A percentile compares a stretch with the other conserved stretches of the same genome.
phyloP scores from a whole-genome alignment of 352 stramenopile genomes.

The Aphanomyces astaci region DNA sequence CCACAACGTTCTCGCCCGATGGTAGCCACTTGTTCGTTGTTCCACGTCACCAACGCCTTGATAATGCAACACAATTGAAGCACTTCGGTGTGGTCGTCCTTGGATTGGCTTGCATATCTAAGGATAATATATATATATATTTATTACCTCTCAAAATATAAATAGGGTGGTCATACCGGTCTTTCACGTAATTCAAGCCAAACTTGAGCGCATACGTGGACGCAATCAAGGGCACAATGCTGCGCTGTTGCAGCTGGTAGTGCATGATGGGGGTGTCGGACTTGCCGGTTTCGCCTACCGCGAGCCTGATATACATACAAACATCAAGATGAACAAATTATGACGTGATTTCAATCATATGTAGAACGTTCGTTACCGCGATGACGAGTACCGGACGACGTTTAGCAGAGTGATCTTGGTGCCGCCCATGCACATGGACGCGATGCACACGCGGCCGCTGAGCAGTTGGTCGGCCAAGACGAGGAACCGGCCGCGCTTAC shows the following conservation, averaged over 20 bases:
- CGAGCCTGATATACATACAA: no score
- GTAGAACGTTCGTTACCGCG: no score
- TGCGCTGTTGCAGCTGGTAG: neutral
- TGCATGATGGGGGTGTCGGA: neutral
- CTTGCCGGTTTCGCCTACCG: neutral
- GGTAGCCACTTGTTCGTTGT: neutral
- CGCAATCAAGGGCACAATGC: neutral
- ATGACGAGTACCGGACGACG: neutral
- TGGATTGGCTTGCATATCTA: neutral
- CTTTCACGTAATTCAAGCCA: neutral
- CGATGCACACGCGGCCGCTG: neutral
- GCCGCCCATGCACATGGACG: neutral
- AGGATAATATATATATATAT: no score
- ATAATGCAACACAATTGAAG: neutral
- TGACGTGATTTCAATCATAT: no score
- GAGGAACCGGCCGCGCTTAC: neutral
- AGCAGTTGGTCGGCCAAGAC: neutral
- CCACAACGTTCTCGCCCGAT: neutral
- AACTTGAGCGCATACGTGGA: neutral
- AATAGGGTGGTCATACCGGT: no score
- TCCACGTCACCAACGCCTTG: neutral
- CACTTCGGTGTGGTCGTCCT: neutral
- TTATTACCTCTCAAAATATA: no score
- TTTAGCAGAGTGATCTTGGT: neutral
- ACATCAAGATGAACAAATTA: no score